Conservation (phyloP, 768 basidiomycete genomes). For the Termitomyces sp. region DNA sequence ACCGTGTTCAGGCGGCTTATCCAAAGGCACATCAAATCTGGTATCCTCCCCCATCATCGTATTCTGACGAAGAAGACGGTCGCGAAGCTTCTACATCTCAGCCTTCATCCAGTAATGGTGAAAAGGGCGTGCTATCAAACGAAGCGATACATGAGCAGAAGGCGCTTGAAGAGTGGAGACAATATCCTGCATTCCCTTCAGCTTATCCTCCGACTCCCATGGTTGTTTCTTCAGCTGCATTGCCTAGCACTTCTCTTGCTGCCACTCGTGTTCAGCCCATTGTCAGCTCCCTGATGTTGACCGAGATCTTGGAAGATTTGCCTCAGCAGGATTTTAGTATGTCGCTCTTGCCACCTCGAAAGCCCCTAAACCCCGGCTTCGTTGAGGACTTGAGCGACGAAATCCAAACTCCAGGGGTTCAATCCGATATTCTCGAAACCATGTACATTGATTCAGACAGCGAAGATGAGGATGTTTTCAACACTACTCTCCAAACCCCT, state of each 20-base stretch:
- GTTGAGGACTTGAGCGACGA: conserved; percentile 61
- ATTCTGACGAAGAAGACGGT: conserved; percentile 31
- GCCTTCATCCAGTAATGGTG: background rate
- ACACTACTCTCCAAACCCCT: conserved; percentile 67
- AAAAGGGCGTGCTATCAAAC: background rate
- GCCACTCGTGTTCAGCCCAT: background rate
- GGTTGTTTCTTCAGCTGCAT: conserved; percentile 29
- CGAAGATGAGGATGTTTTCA: conserved; percentile 50
- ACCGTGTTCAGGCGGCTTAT: conserved; percentile 5
- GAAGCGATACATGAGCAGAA: conserved; percentile 18
- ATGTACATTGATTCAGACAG: conserved; percentile 28
- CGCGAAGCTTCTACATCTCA: conserved; percentile 10
- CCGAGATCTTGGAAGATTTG: conserved; percentile 38
- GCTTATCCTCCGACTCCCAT: conserved; percentile 74
- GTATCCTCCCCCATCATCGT: conserved; percentile 54
- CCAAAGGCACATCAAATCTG: conserved; percentile 44
- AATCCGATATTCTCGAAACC: conserved; percentile 18
- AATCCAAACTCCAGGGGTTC: conserved; percentile 36
- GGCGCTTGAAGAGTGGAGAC: conserved; percentile 62
- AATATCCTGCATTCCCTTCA: conserved; percentile 72
- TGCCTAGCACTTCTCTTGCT: conserved; percentile 11
- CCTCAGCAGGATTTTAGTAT: conserved; percentile 58
- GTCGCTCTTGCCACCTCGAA: conserved; percentile 68
- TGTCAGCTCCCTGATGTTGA: conserved; percentile 16
- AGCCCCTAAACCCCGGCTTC: conserved; percentile 56